Base-by-base conservation (phyloP, 495 filamentous ascomycete species). In the Penicillium cataractarum region DNA sequence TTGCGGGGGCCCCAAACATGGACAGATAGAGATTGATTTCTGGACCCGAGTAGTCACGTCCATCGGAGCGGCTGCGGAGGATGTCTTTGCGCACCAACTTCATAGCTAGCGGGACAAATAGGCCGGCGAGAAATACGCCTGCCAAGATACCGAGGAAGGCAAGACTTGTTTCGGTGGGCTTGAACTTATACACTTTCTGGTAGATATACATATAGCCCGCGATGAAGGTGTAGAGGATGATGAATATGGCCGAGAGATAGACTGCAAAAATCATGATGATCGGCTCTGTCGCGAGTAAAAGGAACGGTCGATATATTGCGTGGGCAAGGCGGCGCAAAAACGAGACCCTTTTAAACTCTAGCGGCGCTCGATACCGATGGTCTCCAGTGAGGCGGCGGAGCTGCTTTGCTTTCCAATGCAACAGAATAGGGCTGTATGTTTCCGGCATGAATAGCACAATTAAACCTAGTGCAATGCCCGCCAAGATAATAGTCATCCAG, bases 191-290 rank as follows among this genome's bases (percentile, higher is more conserved):
- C 1, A 77, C 80, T 0, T 83, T 76, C 26, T 73, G 65, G 68
- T 86, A 90, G 62, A 90, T 81, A 66, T 78, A 82, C 15, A 78
- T 76, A 65, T 86, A 90, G 12, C 84, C 86, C 19, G 81, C 76
- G 12, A 86, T 71, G 69, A 87, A 88, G n/a, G 84, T 83, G 69
- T 87, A 89, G 1, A 88, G 76, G 7, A 89, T 75, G 53, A 86
- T 80, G 68, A 87, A 89, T 26, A 88, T 74, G 9, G 87, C 66
- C 0, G 80, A 76, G n/a, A 87, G 72, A 59, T 86, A 87, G 5
- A 81, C 55, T 1, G 80, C 74, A 17, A 87, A 69, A 0, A 78
- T 71, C 26, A 76, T 74, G 56, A 82, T 76, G 58, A 85, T 81
- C 1, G 77, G 72, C 42, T 83, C 79, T 10, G 58, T 64, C 15